Base-by-base conservation (phyloP, 2,329 filamentous ascomycete genomes). In the Achaetomium macrosporum region DNA sequence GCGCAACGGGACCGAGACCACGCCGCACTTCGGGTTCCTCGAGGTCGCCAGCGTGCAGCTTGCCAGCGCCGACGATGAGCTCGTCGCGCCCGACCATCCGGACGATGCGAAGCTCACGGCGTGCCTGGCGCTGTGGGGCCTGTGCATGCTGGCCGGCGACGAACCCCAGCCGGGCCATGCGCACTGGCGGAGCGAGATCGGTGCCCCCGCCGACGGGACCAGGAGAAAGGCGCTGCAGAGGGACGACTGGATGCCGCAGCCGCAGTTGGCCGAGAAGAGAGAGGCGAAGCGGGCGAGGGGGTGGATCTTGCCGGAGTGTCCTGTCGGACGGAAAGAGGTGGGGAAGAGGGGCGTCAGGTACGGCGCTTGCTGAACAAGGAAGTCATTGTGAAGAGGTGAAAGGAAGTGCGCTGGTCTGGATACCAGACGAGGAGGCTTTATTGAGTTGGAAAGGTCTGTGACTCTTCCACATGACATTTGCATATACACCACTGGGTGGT, bases 21-120 rank as follows among this genome's bases (percentile, higher is more conserved):
- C 83, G 1, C 91, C 91, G 0, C 84, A 90, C 67, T 96, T 96
- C 65, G 91, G 92, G n/a, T 89, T 85, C 69, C 75, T 96, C 5
- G 91, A 97, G 68, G 78, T 95, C 29, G 73, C 76, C 16, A 78
- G 75, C 41, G 76, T 85, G 17, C 81, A 80, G 62, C 76, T 85
- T 37, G 76, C 76, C 41, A 57, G 56, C 16, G 62, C 61, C 6
- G 56, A 62, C 15, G 42, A 60, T 13, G 64, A 64, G 10, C 61
- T 58, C 39, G 40, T 37, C 19, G 49, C 41, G 10, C 37, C 43
- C 5, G 40, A 47, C 9, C 53, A 57, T 8, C 43, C 49, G 9
- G 64, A 62, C 16, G 62, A 70, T 60, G 60, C 74, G 6, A 76
- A 77, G 50, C 75, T 88, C 62, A 90, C 87, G 0, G 86, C 86